Base-by-base conservation (phyloP, 495 filamentous ascomycete genomes). In the Hypoxylon subgilvum region DNA sequence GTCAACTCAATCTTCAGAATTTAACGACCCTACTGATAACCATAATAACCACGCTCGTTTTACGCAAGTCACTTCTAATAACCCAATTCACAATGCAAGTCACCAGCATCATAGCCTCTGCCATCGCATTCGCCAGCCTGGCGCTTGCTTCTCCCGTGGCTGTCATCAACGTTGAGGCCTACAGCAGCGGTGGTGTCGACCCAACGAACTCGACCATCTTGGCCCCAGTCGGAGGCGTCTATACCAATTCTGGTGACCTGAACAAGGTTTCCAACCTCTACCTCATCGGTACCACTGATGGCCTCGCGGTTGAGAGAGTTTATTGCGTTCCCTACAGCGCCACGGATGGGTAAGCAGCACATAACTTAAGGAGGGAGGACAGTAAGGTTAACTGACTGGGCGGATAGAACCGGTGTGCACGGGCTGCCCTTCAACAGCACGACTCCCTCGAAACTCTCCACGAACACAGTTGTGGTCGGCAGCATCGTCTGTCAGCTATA, bases 401-500 rank as follows among this genome's bases (percentile, higher is more conserved):
- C n/a, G 3, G 3, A 13, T 17, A 56, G 61, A 1, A 35, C 22
- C 34, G 61, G 57, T 27, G 7, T 3, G 2, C 27, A 28, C 23
- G 51, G 43, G 2, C 23, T 40, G 14, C 17, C 51, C 8, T 57
- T 65, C 28, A 48, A 35, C 46, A n/a, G 13, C 52, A 34, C 13
- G 1, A 32, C 4, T 1, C 56, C 62, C 9, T 35, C 46, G n/a
- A 23, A 9, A 13, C 56, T 65, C 18, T 65, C 62, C 14, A 61
- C 56, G 27, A 65, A 65, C 51, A 61, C 57, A 8, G 57, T 65
- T 28, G 13, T 28, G n/a, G 45, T 65, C 9, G 51, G 55, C 28
- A 65, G 51, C 56, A 57, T 65, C 35, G 28, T 40, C 19, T 64
- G 61, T n/a, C n/a, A n/a, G n/a, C n/a, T n/a, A n/a, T n/a, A n/a